These are phyloP conservation scores for Claviceps sorghi DNA, from an alignment of 2,329 filamentous ascomycete genomes.

Conservation along the genomic window DNA sequence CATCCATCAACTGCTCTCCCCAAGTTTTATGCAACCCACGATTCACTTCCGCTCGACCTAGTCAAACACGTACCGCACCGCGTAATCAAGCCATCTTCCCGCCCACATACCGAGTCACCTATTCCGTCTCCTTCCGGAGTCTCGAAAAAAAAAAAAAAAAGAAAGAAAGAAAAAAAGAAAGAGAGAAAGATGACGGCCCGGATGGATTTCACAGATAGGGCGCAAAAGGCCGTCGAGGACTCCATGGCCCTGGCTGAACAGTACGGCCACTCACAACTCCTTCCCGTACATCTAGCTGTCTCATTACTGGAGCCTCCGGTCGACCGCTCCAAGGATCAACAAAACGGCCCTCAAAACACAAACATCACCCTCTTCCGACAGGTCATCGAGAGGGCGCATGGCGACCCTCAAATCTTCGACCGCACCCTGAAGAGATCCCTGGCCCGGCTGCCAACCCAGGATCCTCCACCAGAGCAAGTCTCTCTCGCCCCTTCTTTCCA, in stretches of 20 bases:
- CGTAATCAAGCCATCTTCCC: neutral
- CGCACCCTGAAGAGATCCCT: conserved; percentile 81
- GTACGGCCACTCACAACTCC: conserved; percentile 80
- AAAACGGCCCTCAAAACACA: conserved; percentile 52
- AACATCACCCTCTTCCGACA: conserved; percentile 77
- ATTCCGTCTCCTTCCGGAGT: neutral
- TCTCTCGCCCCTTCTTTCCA: conserved; percentile 70
- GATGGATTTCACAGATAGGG: conserved; percentile 89
- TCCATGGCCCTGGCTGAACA: conserved; percentile 77
- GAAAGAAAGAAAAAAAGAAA: too few relatives aligned
- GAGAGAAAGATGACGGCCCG: conserved; percentile 45
- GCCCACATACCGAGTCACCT: neutral
- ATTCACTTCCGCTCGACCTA: too few relatives aligned
- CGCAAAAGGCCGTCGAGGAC: conserved; percentile 77
- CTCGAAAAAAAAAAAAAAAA: conserved; percentile 13
- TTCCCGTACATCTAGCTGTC: conserved; percentile 79
- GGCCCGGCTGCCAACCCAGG: conserved; percentile 83
- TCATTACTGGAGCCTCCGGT: conserved; percentile 62
- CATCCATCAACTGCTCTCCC: neutral
- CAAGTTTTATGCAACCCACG: too few relatives aligned
- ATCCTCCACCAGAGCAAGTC: conserved; percentile 82
- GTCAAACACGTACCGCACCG: neutral
- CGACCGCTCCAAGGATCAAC: conserved; percentile 69
- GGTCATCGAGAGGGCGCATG: conserved; percentile 84
- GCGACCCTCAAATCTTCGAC: conserved; percentile 79